Conservation (phyloP, 805 yeast species). For the Sugiyamaella smithiae region DNA sequence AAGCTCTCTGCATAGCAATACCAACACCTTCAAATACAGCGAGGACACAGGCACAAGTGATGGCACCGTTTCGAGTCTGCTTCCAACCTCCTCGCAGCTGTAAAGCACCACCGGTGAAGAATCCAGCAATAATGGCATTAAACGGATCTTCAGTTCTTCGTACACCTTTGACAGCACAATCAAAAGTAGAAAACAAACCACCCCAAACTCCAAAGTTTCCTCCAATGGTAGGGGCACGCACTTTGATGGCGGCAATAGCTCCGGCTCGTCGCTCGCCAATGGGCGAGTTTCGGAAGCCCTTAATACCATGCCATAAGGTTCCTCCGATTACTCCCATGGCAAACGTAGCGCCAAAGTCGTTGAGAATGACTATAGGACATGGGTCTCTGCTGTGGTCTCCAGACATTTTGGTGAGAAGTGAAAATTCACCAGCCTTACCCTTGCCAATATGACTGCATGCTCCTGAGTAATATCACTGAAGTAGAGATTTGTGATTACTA, state of each 20-base stretch:
- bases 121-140: slow-evolving; percentile 97
- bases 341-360: slow-evolving; percentile 98
- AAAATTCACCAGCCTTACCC: slow-evolving; percentile 1
- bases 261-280: slow-evolving; percentile 90
- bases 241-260: slow-evolving; percentile 83
- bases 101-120: slow-evolving; percentile 95
- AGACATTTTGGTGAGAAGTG: slow-evolving; percentile 37
- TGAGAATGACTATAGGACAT: slow-evolving; percentile 93
- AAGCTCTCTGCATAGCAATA: slow-evolving; percentile 85
- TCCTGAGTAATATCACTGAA: too few relatives aligned
- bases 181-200: slow-evolving; percentile 92
- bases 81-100: slow-evolving; percentile 99
- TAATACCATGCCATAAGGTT: slow-evolving; percentile 97
- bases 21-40: slow-evolving; percentile 99
- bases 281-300: slow-evolving; percentile 98
- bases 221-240: slow-evolving; percentile 97
- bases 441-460: neutral
- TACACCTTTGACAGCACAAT: slow-evolving; percentile 91
- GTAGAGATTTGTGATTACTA: too few relatives aligned
- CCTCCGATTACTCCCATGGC: slow-evolving; percentile 99
- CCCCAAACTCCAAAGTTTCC: slow-evolving; percentile 99
- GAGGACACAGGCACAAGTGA: slow-evolving; percentile 93
- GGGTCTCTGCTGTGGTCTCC: slow-evolving; percentile 99
- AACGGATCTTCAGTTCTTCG: slow-evolving; percentile 98
- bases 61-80: slow-evolving; percentile 94